Conservation (phyloP, 805 yeast genomes). For the Helenozyma rhizophorensis region DNA sequence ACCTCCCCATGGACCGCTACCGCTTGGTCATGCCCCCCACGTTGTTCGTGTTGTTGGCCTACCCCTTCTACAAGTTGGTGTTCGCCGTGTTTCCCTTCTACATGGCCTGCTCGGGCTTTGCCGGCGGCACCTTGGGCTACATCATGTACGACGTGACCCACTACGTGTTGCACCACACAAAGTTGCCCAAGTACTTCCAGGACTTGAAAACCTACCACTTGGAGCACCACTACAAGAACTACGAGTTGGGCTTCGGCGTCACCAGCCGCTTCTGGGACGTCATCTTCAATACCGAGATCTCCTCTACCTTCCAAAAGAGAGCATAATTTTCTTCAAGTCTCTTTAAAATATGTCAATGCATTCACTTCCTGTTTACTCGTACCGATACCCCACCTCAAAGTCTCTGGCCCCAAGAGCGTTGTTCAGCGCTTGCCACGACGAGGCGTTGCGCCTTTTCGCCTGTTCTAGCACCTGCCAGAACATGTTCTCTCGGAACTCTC, state of each 20-base stretch:
- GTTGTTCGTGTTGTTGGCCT: slow-evolving; percentile 62
- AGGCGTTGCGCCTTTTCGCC: slow-evolving; percentile 3
- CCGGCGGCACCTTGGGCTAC: slow-evolving; percentile 95
- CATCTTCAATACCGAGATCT: slow-evolving; percentile 79
- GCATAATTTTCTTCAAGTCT: slow-evolving; percentile 9
- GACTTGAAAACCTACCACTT: slow-evolving; percentile 84
- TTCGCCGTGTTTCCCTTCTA: slow-evolving; percentile 74
- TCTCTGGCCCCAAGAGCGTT: background rate
- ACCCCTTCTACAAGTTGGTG: slow-evolving; percentile 78
- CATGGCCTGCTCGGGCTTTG: slow-evolving; percentile 86
- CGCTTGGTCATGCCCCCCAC: slow-evolving; percentile 98
- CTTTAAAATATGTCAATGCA: too few species aligned
- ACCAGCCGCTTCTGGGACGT: slow-evolving; percentile 92
- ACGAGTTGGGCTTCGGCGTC: slow-evolving; percentile 95
- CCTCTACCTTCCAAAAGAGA: slow-evolving; percentile 44
- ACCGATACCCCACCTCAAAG: background rate
- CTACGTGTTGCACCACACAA: slow-evolving; percentile 86
- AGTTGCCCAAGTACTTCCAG: slow-evolving; percentile 72
- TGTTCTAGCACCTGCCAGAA: slow-evolving; percentile 7
- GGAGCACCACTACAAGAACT: slow-evolving; percentile 97
- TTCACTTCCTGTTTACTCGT: background rate
- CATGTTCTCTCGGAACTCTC: slow-evolving; percentile 6
- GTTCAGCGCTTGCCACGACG: slow-evolving; percentile 5
- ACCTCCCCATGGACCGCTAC: slow-evolving; percentile 91
- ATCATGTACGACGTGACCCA: slow-evolving; percentile 91